Evolutionary conservation across 2,329 filamentous ascomycete species (phyloP), one percentile per base, ranked within the genome.

Genomic region (Sporothrix phasma): DNA sequence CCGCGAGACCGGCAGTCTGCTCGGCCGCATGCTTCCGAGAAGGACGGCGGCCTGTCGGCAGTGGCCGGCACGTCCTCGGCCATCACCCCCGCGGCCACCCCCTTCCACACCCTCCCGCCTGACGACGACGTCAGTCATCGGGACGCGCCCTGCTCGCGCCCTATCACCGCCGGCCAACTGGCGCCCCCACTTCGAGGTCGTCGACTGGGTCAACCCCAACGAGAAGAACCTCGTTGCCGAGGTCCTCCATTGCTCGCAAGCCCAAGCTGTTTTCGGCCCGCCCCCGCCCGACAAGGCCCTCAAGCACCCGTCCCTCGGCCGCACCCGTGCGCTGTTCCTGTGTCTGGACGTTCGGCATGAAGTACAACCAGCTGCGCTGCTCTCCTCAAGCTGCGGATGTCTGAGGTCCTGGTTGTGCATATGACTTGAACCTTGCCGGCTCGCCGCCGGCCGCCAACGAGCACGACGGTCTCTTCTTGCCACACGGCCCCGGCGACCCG

Each of bases 301-400:
- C 71, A 88, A 90, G 76, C 89, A 92, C 46, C 89, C 92, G 31
- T 95, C 91, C n/a, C n/a, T n/a, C 64, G 94, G 93, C 67, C 89
- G 92, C 70, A 83, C 88, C 59, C 83, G n/a, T 97, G 65, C 90
- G 92, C 73, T n/a, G n/a, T 87, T 99, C 67, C 81, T 97, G 60
- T 96, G 92, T 74, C 84, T 99, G 70, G 94, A 99, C 78, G 93
- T 99, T n/a, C 70, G 94, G 94, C 75, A 87, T 97, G 81, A 99
- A 99, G 79, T 97, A 90, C 79, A 99, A 97, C 79, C 94, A 99
- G 79, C 83, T 99, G 71, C 85, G 94, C 70, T 99, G 94, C 79
- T 87, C n/a, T 99, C 71, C 81, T 99, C 66, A 88, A 86, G 71
- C 87, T n/a, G 94, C 70, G 94, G 94, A n/a, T 63, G 89, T 97